Base-by-base conservation (phyloP, 164 flowering plant species). In the Vitis rupestris region DNA sequence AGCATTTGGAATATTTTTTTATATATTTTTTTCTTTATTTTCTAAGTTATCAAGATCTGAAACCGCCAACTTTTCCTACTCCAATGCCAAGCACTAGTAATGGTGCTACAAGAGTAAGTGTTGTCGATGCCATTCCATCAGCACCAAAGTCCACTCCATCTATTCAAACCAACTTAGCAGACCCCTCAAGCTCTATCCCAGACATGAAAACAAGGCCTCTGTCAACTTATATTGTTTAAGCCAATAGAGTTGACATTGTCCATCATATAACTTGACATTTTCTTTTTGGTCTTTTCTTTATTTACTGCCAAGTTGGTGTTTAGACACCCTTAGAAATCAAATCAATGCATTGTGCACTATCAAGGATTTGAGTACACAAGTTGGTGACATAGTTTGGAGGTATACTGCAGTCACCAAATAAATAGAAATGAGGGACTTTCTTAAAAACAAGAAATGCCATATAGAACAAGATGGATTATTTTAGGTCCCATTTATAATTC, bases 41-140 rank as follows among this genome's bases (percentile, higher is more conserved):
- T 31, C 12, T 10, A 44, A 80, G 82, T 31, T 83, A 77, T 64
- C 81, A 83, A 50, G 90, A 90, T 72, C 62, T 80, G 47, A 80
- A 84, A 78, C 89, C 87, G 16, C 90, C 84, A 19, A 72, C 80
- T 66, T 79, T 85, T 68, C 87, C 86, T 47, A 75, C 79, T 75
- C 84, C 85, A 54, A 75, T 67, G 8, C 77, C 80, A 69, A 78
- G 80, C 66, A 71, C 65, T 66, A 31, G 56, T 16, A 37, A 37
- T 23, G 65, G 56, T 29, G 47, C 37, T 60, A 37, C 55, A 65
- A 29, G 65, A 53, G 72, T 62, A 30, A 56, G 47, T 30, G 61
- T 53, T 16, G 50, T 15, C 10, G 54, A 55, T 13, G 31, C 62
- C 52, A 17, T 30, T 16, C 67, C 54, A 17, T 51, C 48, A 44